Evolutionary conservation across 1,284 basidiomycete genomes (phyloP).

Genomic region (Boletus mariae): DNA sequence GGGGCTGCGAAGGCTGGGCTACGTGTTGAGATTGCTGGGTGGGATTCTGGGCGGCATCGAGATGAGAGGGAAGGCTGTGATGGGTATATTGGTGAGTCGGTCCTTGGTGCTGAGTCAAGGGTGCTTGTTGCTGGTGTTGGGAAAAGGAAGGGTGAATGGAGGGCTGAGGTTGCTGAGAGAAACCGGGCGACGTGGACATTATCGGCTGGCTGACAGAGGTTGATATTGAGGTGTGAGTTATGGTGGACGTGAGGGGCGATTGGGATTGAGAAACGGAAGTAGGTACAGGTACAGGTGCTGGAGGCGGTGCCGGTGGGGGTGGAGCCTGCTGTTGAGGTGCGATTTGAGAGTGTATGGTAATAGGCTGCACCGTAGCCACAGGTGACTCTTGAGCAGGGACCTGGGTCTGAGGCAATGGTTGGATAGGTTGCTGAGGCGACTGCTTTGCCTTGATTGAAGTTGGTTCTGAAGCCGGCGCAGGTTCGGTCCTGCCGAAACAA

Average conservation of each 20-base stretch:
- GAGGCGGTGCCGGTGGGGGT: conserved; percentile 13
- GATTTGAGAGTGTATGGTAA: conserved; percentile 35
- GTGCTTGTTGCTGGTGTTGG: conserved; percentile 32
- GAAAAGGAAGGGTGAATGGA: conserved; percentile 33
- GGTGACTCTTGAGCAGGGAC: conserved; percentile 24
- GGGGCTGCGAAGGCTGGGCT: conserved; percentile 28
- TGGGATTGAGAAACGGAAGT: conserved; percentile 41
- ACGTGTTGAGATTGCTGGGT: conserved; percentile 36
- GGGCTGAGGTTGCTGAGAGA: conserved; percentile 32
- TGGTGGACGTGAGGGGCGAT: conserved; percentile 37
- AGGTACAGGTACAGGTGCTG: conserved; percentile 27
- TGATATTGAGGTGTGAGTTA: conserved; percentile 41
- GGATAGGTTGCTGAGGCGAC: conserved; percentile 44
- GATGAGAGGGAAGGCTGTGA: conserved; percentile 58
- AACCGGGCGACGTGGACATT: conserved; percentile 29
- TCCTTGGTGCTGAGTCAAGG: conserved; percentile 40
- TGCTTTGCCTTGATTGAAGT: conserved; percentile 45
- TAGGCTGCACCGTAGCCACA: conserved; percentile 35
- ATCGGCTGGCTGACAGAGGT: conserved; percentile 40
- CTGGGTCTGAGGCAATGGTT: conserved; percentile 26
- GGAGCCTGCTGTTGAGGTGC: conserved; percentile 29
- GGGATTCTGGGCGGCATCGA: conserved; percentile 51
- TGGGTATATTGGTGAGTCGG: conserved; percentile 55
- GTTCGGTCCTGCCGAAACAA: conserved; percentile 18
- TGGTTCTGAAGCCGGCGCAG: conserved; percentile 25